Evolutionary conservation across 768 basidiomycete species (phyloP).

Genomic region (Vararia minispora): DNA sequence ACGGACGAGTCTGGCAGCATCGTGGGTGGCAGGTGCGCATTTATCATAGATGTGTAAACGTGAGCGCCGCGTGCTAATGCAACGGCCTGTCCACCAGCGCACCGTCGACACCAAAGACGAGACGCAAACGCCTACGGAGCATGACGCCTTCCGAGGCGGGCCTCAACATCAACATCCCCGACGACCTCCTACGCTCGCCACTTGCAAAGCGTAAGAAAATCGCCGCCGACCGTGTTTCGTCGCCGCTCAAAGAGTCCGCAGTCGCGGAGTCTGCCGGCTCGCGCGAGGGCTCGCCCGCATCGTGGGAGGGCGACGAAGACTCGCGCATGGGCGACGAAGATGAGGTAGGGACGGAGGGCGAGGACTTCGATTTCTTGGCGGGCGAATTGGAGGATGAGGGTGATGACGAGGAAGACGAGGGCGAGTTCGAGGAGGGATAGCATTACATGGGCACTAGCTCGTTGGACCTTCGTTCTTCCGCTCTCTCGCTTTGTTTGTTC

Average conservation of each 20-base stretch:
- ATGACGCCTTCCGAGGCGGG: slow-evolving; percentile 56
- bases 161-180: slow-evolving; percentile 20
- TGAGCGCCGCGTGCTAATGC: too few species aligned
- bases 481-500: too few species aligned
- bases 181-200: slow-evolving; percentile 49
- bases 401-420: too few species aligned
- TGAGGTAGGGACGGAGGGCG: slow-evolving; percentile 4
- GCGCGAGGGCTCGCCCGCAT: too few species aligned
- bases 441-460: too few species aligned
- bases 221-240: slow-evolving; percentile 48
- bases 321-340: slow-evolving; percentile 5
- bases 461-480: too few species aligned
- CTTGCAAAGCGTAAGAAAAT: slow-evolving; percentile 76
- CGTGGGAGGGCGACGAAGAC: slow-evolving; percentile 12
- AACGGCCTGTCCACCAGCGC: slow-evolving; percentile 15
- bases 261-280: too few species aligned
- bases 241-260: slow-evolving; percentile 52
- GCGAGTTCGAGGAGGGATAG: slow-evolving; percentile 20
- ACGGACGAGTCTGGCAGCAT: slow-evolving; percentile 39
- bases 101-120: slow-evolving; percentile 33
- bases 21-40: slow-evolving; percentile 29
- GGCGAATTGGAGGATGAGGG: slow-evolving; percentile 13
- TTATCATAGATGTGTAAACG: too few species aligned
- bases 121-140: slow-evolving; percentile 63
- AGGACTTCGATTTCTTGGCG: too few species aligned